Evolutionary conservation across 768 basidiomycete genomes (phyloP), one percentile per base, ranked within the genome.

Genomic region (Auriscalpium microsporum): DNA sequence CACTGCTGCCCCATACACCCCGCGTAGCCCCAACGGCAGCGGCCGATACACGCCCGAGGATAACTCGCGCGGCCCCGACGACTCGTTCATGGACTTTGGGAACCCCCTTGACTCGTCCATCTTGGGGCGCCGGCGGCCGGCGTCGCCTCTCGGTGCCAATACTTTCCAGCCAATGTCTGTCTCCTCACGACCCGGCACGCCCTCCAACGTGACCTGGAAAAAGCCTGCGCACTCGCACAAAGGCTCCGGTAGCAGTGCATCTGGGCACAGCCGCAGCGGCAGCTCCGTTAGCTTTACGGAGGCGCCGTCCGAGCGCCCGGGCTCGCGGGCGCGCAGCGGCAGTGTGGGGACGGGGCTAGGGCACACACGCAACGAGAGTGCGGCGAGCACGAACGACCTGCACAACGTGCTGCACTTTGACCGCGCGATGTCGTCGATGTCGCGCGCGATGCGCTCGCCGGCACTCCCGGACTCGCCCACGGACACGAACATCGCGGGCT

Each of bases 121-220:
- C 53, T 72, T 80, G 37, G 72, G 72, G 49, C 73, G 84, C 60
- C 79, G 83, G 36, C 75, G 86, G 51, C 86, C 88, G 49, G 77
- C 78, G n/a, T 90, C 88, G 37, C 88, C 89, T 6, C 74, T 88
- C 37, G 78, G 85, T 35, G 77, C 74, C 28, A 72, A 77, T 28
- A 68, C 80, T 3, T 87, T 74, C 66, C 86, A 85, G 67, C 76
- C 82, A 7, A 73, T 86, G 71, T 62, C 77, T 8, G 75, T 79
- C 21, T 75, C 82, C 53, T 73, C 77, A 54, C 71, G 75, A 42
- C 73, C 78, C 34, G 64, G 65, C 46, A 87, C 88, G 28, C 88
- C 88, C 37, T 90, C 89, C 1, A 87, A 86, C 65, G 77, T 88
- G 52, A 79, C 81, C n/a, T 90, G 87, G 87, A 80, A 75, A 52